A percentile compares a stretch with the other conserved stretches of the same genome.
These are phyloP conservation scores for Kwoniella mangroviensis DNA, from an alignment of 768 basidiomycete genomes.

Conservation along the genomic window DNA sequence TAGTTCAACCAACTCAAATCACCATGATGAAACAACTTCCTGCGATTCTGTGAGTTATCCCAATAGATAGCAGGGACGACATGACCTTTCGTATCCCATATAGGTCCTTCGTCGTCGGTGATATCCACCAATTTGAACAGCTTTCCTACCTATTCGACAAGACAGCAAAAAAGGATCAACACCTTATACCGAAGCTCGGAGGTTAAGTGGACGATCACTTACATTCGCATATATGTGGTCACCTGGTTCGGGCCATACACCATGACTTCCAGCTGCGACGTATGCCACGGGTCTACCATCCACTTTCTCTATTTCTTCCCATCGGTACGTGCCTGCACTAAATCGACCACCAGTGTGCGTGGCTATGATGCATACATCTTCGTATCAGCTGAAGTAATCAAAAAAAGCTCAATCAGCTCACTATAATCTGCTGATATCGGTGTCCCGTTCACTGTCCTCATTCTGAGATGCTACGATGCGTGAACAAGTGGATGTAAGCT, in stretches of 20 bases:
- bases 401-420: conserved; percentile 14
- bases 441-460: conserved; percentile 43
- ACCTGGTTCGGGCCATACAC: conserved; percentile 47
- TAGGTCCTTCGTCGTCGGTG: conserved; percentile 45
- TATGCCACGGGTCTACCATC: conserved; percentile 48
- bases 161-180: neutral
- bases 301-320: conserved; percentile 41
- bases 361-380: conserved; percentile 14
- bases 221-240: conserved; percentile 48
- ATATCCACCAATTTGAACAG: conserved; percentile 46
- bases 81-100: conserved; percentile 47
- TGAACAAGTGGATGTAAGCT: no score
- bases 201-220: conserved; percentile 3
- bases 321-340: conserved; percentile 43
- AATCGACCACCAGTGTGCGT: conserved; percentile 39
- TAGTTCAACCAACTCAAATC: conserved; percentile 48
- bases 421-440: conserved; percentile 47
- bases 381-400: neutral
- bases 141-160: conserved; percentile 31
- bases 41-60: conserved; percentile 24
- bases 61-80: conserved; percentile 45
- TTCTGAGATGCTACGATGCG: conserved; percentile 28
- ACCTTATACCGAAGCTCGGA: neutral
- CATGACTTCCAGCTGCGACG: conserved; percentile 50
- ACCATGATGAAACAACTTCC: conserved; percentile 25